Evolutionary conservation across 768 basidiomycete species (phyloP).

Genomic region (Psilocybe cyanescens): DNA sequence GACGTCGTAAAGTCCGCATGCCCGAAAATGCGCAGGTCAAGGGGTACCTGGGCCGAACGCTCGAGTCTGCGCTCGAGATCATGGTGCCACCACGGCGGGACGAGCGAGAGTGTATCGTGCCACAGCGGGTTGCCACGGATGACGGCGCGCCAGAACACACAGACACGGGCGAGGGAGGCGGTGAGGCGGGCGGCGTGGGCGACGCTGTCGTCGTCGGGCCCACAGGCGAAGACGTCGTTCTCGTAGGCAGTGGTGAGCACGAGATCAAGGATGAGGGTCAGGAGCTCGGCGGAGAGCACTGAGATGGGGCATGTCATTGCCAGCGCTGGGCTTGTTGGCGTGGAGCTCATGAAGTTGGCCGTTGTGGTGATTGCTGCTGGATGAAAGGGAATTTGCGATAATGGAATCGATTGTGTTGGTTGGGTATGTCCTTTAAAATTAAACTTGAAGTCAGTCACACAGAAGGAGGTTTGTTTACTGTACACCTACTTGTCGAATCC

Average conservation of each 20-base stretch:
- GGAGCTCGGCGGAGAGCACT: not conserved
- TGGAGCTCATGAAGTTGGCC: not conserved
- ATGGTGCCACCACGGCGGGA: not conserved
- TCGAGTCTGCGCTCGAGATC: not conserved
- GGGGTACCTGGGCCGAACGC: not conserved
- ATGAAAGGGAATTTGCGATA: too few species aligned
- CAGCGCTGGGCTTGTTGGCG: not conserved
- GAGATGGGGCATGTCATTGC: not conserved
- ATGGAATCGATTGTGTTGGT: too few species aligned
- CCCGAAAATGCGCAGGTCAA: not conserved
- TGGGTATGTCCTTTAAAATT: too few species aligned
- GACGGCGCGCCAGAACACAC: conserved; percentile 11
- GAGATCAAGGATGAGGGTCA: not conserved
- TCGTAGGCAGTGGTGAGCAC: not conserved
- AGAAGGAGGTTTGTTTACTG: too few species aligned
- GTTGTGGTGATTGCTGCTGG: too few species aligned
- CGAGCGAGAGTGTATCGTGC: conserved; percentile 5
- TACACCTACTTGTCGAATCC: too few species aligned
- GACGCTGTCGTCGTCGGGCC: not conserved
- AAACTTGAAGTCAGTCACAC: too few species aligned
- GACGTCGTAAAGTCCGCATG: not conserved
- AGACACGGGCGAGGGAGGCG: conserved; percentile 7
- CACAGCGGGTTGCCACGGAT: conserved; percentile 10
- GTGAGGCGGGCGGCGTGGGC: not conserved
- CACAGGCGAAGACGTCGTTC: not conserved